phyloP scores from a whole-genome alignment of 2,329 filamentous ascomycete genomes.

The Elsinoe fawcettii region DNA sequence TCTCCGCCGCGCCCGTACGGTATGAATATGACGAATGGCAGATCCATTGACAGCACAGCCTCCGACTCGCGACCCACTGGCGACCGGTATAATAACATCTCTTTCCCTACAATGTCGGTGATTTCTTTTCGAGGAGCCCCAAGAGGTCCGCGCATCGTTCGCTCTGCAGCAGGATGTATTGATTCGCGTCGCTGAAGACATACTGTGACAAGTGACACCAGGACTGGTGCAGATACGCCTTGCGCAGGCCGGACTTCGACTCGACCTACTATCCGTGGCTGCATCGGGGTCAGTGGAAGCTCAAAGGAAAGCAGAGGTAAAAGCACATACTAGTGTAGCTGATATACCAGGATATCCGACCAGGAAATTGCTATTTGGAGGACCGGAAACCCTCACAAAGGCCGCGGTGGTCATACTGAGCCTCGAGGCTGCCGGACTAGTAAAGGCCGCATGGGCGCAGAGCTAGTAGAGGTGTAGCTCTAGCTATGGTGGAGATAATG shows the following conservation, averaged over 20 bases:
- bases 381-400: constrained; percentile 92
- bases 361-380: constrained; percentile 92
- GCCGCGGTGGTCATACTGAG: constrained; percentile 44
- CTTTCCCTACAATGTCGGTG: constrained; percentile 88
- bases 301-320: not conserved
- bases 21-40: constrained; percentile 96
- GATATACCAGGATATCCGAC: constrained; percentile 98
- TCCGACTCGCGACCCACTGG: constrained; percentile 76
- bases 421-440: constrained; percentile 6
- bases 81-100: constrained; percentile 85
- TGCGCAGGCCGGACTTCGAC: constrained; percentile 87
- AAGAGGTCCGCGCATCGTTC: constrained; percentile 82
- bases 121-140: constrained; percentile 85
- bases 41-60: constrained; percentile 86
- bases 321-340: constrained; percentile 62
- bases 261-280: constrained; percentile 96
- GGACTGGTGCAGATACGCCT: constrained; percentile 80
- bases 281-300: constrained; percentile 15
- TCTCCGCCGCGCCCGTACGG: constrained; percentile 87
- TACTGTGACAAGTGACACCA: constrained; percentile 88
- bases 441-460: constrained; percentile 20
- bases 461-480: not conserved
- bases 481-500: not conserved
- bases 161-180: constrained; percentile 93
- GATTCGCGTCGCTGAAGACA: constrained; percentile 88